Evolutionary conservation across 306 rosid genomes (phyloP).

Genomic region (Betula pendula): DNA sequence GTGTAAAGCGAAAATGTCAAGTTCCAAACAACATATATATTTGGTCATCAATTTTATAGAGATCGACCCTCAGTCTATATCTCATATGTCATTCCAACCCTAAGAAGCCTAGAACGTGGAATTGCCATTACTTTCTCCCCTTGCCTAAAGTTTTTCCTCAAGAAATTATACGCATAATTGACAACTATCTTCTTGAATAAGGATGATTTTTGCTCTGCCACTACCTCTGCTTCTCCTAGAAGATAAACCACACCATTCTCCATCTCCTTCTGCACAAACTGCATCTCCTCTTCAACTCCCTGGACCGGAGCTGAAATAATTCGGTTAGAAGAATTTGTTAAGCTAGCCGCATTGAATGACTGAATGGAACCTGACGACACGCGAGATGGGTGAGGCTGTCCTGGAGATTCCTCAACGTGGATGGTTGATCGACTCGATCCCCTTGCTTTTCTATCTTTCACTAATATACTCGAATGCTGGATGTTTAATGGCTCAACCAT

Average conservation of each 20-base stretch:
- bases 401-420: slow-evolving; percentile 18
- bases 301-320: slow-evolving; percentile 26
- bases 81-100: slow-evolving; percentile 62
- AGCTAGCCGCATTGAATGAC: slow-evolving; percentile 14
- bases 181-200: slow-evolving; percentile 58
- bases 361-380: slow-evolving; percentile 5
- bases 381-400: background rate
- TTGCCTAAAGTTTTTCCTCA: slow-evolving; percentile 70
- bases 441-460: background rate
- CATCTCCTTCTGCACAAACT: slow-evolving; percentile 53
- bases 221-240: slow-evolving; percentile 70
- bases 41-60: background rate
- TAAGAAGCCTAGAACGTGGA: slow-evolving; percentile 59
- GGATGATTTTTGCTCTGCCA: slow-evolving; percentile 61
- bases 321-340: slow-evolving; percentile 27
- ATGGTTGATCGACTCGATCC: background rate
- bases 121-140: slow-evolving; percentile 47
- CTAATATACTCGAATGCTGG: slow-evolving; percentile 1
- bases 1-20: too few species aligned
- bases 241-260: slow-evolving; percentile 69
- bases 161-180: slow-evolving; percentile 55
- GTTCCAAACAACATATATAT: background rate
- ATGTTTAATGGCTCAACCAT: background rate
- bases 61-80: slow-evolving; percentile 24
- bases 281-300: slow-evolving; percentile 53